Evolutionary conservation across 192 early-diverging fungal genomes (phyloP), one percentile per base, ranked within the genome.

Genomic region (Backusella liffmaniae): DNA sequence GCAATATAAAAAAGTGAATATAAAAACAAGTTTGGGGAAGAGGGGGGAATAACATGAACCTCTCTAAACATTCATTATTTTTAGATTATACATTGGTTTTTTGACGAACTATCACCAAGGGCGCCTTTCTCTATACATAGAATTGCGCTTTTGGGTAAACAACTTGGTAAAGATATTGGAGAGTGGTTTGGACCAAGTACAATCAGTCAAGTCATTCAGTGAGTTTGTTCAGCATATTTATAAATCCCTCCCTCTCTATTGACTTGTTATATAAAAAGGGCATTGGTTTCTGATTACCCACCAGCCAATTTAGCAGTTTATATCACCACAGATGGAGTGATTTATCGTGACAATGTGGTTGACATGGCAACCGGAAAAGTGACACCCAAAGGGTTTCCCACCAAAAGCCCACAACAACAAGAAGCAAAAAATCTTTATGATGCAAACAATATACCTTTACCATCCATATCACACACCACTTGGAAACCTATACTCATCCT

Each of bases 181-280:
- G 90, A 97, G 82, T 99, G 98, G 97, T 99, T 98, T 88, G 98
- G 97, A 0, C 98, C 98, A 1, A 90, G 89, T 35, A 97, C 92
- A 15, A 93, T 94, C 9, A 92, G 92, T 26, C 92, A 94, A 75
- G 92, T 92, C 30, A 87, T 93, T 2, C 90, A 90, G 93, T 94
- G 88, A 70, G 85, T 72, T 15, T 32, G 26, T 9, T 35, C 16
- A n/a, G 9, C 23, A 59, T 59, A 32, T 23, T 73, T 68, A 23
- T 78, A 73, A 59, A 36, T 81, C n/a, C 72, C 80, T n/a, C 67
- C 66, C 26, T 26, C 26, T 26, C 26, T 23, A 12, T 36, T 7
- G 35, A 80, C 42, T 44, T 44, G 0, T 67, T 73, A 18, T n/a
- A 49, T 34, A 44, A 3, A 75, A 75, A 92, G 92, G 77, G 85